Base-by-base conservation (phyloP, 306 rosid genomes). In the Bauhinia variegata region DNA sequence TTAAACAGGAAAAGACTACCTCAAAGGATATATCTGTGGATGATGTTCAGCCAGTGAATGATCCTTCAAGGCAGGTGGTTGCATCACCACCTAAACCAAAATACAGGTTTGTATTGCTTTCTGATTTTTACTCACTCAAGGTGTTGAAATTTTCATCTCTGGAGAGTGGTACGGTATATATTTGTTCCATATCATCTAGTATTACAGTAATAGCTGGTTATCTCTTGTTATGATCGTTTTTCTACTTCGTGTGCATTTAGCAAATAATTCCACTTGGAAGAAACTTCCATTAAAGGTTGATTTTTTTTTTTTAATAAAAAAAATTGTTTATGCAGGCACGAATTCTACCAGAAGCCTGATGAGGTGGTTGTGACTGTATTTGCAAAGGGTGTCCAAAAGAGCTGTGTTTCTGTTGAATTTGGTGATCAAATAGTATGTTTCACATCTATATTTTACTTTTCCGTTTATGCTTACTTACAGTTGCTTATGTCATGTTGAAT, bases 381-480 rank as follows among this genome's bases (percentile, higher is more conserved):
- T 43, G 95, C 91, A 0, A 89, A 85, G 78, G 85, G 88, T 50
- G 71, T 89, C 64, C 88, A 82, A 6, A 74, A 73, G 53, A 43
- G 81, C 34, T 70, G 71, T 62, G 75, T 89, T 41, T 4, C 67
- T 38, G 77, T 89, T 28, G 85, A 85, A 18, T 89, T 87, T 71
- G 95, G 96, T 70, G 91, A 79, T 82, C 95, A 89, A 85, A 89
- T 85, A 42, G 96, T 89, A 85, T 23, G 93, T 15, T 17, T 68
- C 57, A 28, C 18, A 65, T n/a, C 30, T 42, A 23, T 65, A 28
- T 5, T 36, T 8, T 54, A 16, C 31, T 73, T 51, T 33, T 63
- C 28, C 11, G 51, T 63, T 56, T 32, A 33, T 28, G 15, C 36
- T 19, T 74, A 3, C 18, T 47, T 54, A 38, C 32, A 19, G 41